Evolutionary conservation across 2,329 filamentous ascomycete species (phyloP).

Genomic region (Trichoderma endophyticum): DNA sequence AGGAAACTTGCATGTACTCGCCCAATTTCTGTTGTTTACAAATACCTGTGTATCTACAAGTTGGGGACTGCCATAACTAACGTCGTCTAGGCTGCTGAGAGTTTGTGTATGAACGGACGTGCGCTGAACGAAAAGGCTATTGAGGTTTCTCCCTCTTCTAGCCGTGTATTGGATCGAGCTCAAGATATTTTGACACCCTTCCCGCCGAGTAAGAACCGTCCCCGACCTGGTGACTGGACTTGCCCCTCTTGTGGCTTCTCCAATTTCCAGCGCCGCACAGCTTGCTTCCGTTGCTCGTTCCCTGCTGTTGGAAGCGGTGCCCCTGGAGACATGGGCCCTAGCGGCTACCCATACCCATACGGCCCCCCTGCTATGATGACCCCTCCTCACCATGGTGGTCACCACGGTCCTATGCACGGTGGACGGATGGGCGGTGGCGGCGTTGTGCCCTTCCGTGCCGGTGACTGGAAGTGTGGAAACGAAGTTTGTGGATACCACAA

Average conservation of each 20-base stretch:
- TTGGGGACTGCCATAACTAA: background rate
- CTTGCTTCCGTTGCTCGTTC: constrained; percentile 98
- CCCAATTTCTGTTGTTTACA: background rate
- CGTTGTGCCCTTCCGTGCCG: constrained; percentile 93
- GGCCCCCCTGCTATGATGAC: constrained; percentile 77
- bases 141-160: constrained; percentile 96
- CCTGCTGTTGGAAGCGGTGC: constrained; percentile 78
- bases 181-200: constrained; percentile 96
- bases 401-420: constrained; percentile 55
- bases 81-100: constrained; percentile 78
- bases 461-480: constrained; percentile 98
- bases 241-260: constrained; percentile 98
- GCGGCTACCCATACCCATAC: constrained; percentile 57
- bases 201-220: constrained; percentile 96
- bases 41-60: too few relatives aligned
- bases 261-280: constrained; percentile 97
- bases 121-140: constrained; percentile 98
- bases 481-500: constrained; percentile 98
- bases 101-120: constrained; percentile 97
- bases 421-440: constrained; percentile 78
- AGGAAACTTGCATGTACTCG: too few relatives aligned
- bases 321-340: constrained; percentile 62
- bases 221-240: constrained; percentile 96
- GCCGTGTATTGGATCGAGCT: constrained; percentile 89
- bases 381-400: constrained; percentile 70